Evolutionary conservation across 2,329 filamentous ascomycete species (phyloP).

Genomic region (Arthrocladium fulminans): DNA sequence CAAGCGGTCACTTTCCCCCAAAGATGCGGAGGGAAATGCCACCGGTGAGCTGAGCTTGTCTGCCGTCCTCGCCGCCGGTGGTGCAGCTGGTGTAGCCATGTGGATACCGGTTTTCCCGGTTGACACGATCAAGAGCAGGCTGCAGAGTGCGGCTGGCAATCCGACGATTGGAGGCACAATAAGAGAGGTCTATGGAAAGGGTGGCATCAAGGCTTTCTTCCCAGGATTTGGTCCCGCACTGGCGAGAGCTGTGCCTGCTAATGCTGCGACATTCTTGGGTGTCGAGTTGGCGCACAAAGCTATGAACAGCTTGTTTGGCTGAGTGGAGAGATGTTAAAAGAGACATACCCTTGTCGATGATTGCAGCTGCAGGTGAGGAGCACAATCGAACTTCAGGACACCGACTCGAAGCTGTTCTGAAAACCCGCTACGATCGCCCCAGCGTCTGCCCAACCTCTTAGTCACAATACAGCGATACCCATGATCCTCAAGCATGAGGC

Average conservation of each 20-base stretch:
- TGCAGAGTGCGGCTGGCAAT: conserved; percentile 84
- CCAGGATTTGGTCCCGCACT: conserved; percentile 90
- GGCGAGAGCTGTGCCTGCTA: conserved; percentile 86
- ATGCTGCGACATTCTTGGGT: conserved; percentile 77
- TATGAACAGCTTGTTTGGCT: conserved; percentile 41
- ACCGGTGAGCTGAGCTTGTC: conserved; percentile 69
- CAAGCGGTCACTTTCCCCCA: conserved; percentile 77
- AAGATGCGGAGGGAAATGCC: conserved; percentile 64
- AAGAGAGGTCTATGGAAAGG: conserved; percentile 68
- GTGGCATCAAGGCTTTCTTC: conserved; percentile 89
- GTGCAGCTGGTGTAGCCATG: conserved; percentile 90
- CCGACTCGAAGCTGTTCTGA: too few relatives aligned
- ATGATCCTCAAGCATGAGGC: too few relatives aligned
- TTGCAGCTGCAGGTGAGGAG: too few relatives aligned
- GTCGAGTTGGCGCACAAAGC: conserved; percentile 44
- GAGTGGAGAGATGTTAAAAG: conserved; percentile 8
- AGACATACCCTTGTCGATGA: too few relatives aligned
- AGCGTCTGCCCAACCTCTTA: too few relatives aligned
- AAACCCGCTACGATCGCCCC: too few relatives aligned
- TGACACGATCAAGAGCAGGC: conserved; percentile 87
- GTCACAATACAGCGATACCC: too few relatives aligned
- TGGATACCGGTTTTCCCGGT: conserved; percentile 98
- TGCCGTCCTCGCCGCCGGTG: conserved; percentile 79
- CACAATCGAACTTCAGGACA: too few relatives aligned
- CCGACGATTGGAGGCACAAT: conserved; percentile 74